A percentile compares a stretch with the other conserved stretches of the same genome.
Evolutionary conservation across 2,329 filamentous ascomycete genomes (phyloP).

Genomic region (Colletotrichum sp.): DNA sequence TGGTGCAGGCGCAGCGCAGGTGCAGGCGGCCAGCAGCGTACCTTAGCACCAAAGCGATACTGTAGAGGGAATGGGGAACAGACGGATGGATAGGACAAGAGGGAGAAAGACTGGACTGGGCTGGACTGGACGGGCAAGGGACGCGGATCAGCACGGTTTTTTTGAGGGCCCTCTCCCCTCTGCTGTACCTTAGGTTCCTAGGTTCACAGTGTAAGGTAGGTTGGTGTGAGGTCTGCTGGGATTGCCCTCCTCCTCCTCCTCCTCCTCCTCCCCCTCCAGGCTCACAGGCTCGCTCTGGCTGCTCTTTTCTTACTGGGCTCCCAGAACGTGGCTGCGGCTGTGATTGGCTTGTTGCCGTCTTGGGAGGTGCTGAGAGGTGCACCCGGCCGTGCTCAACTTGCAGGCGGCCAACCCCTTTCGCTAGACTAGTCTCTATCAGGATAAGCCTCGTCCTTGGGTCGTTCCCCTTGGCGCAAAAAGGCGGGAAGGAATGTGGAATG

Average conservation of each 20-base stretch:
- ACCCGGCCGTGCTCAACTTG: neutral
- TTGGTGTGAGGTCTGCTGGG: neutral
- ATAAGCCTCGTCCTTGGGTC: neutral
- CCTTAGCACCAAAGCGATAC: constrained; percentile 3
- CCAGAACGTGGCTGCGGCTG: neutral
- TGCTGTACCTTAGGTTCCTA: neutral
- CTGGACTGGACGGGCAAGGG: neutral
- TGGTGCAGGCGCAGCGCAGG: neutral
- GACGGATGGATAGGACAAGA: neutral
- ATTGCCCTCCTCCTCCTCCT: neutral
- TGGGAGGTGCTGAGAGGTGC: neutral
- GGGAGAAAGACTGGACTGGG: neutral
- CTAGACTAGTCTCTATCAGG: neutral
- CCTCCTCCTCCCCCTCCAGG: too few relatives aligned
- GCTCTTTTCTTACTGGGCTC: neutral
- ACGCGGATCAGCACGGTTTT: constrained; percentile 19
- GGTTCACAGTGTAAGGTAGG: neutral
- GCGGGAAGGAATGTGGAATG: constrained; percentile 7
- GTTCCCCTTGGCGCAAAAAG: constrained; percentile 5
- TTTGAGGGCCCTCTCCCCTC: neutral
- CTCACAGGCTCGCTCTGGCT: neutral
- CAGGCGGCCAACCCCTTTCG: neutral
- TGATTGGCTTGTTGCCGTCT: neutral
- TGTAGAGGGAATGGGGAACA: constrained; percentile 2
- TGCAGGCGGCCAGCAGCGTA: constrained; percentile 3